Conservation (phyloP, 352 stramenopile species). For the Globisporangium nodosum region DNA sequence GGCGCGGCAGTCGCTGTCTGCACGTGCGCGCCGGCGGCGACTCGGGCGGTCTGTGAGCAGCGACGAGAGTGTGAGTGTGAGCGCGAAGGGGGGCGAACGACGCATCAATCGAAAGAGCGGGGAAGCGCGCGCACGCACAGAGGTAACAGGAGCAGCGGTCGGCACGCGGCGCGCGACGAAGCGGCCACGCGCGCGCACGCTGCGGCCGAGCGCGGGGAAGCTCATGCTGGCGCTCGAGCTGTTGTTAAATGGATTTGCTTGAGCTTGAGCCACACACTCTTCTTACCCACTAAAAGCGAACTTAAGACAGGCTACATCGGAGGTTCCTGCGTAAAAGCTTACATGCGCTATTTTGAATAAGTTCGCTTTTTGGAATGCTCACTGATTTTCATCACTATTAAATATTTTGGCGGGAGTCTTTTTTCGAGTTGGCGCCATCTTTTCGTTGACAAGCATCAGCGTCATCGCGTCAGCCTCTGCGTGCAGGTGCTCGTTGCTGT, state of each 20-base stretch:
- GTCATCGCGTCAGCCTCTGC: too few relatives aligned
- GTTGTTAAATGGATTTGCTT: conserved; percentile 5
- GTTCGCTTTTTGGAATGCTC: neutral
- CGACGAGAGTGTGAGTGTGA: neutral
- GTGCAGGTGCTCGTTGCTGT: too few relatives aligned
- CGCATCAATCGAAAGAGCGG: neutral
- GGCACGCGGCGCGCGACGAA: conserved; percentile 20
- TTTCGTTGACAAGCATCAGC: neutral
- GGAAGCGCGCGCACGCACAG: neutral
- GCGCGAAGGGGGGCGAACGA: neutral
- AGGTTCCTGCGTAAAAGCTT: neutral
- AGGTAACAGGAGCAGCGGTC: conserved; percentile 3
- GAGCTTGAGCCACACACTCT: conserved; percentile 3
- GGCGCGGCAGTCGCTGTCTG: conserved; percentile 9
- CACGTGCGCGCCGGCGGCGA: neutral
- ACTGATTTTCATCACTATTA: neutral
- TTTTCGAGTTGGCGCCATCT: too few relatives aligned
- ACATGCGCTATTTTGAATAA: neutral
- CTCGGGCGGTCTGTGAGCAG: neutral
- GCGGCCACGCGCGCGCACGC: conserved; percentile 30
- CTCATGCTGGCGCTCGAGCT: conserved; percentile 26
- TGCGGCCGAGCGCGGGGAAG: conserved; percentile 41
- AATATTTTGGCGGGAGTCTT: neutral
- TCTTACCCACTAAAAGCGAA: too few relatives aligned
- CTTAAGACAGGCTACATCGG: too few relatives aligned